A percentile compares a stretch with the other conserved stretches of the same genome.
phyloP scores from a whole-genome alignment of 192 early-diverging fungal species.

The Dissophora globulifera region DNA sequence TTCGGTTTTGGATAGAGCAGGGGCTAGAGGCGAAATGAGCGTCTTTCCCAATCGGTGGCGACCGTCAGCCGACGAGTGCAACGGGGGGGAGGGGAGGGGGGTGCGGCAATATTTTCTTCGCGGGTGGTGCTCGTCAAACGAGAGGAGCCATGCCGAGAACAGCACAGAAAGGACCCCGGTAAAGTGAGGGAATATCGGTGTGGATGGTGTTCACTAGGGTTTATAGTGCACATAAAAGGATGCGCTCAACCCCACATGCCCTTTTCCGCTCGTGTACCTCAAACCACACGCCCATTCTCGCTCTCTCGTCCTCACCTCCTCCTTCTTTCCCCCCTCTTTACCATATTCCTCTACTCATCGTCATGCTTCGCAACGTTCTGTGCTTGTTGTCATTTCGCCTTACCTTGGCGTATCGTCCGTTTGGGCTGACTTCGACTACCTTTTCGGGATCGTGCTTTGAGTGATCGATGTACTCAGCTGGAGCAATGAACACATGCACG shows the following conservation, averaged over 20 bases:
- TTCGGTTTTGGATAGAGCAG: neutral
- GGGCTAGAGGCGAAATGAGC: too few species aligned
- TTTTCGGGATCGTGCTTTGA: conserved; percentile 64
- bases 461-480: conserved; percentile 58
- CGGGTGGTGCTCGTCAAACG: too few species aligned
- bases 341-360: conserved; percentile 1
- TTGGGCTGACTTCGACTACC: conserved; percentile 64
- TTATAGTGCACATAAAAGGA: conserved; percentile 17
- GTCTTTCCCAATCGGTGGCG: too few species aligned
- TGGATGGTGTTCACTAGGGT: neutral
- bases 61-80: too few species aligned
- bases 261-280: neutral
- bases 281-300: neutral
- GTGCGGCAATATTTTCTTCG: conserved; percentile 6
- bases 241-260: neutral
- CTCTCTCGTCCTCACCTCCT: neutral
- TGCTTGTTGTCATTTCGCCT: neutral
- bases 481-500: too few species aligned
- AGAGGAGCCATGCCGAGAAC: neutral
- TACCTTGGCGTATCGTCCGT: conserved; percentile 63
- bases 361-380: neutral
- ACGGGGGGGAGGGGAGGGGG: too few species aligned
- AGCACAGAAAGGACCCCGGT: too few species aligned
- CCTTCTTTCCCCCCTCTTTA: neutral
- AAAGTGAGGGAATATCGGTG: too few species aligned